Evolutionary conservation across 805 yeast genomes (phyloP).

Genomic region (Candida palmyrensis): DNA sequence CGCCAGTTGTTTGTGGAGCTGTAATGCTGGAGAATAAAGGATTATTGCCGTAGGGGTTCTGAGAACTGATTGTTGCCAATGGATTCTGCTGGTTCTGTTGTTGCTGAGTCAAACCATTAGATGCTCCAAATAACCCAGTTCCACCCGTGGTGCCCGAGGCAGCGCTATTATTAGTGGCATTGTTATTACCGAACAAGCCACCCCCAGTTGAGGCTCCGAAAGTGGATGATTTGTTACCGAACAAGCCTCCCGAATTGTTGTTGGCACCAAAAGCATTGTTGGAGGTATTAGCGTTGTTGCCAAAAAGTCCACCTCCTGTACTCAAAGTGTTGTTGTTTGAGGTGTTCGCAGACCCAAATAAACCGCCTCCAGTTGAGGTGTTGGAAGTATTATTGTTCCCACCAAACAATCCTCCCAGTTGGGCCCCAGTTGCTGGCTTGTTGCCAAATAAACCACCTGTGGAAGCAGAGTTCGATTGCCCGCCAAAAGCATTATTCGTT

Average conservation of each 20-base stretch:
- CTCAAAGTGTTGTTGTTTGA: constrained; percentile 3
- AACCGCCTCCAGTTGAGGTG: constrained; percentile 11
- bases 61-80: constrained; percentile 25
- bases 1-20: constrained; percentile 13
- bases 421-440: constrained; percentile 11
- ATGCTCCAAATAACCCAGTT: constrained; percentile 17
- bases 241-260: constrained; percentile 35
- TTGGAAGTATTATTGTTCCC: constrained; percentile 14
- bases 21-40: constrained; percentile 55
- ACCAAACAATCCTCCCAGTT: constrained; percentile 13
- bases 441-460: constrained; percentile 12
- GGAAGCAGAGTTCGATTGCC: constrained; percentile 19
- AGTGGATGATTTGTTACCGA: constrained; percentile 27
- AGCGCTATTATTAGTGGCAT: constrained; percentile 10
- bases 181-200: constrained; percentile 24
- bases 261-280: constrained; percentile 19
- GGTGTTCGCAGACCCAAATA: constrained; percentile 15
- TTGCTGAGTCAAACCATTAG: constrained; percentile 18
- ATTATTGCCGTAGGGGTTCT: constrained; percentile 74
- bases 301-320: constrained; percentile 27
- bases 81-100: constrained; percentile 19
- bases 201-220: constrained; percentile 19
- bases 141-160: constrained; percentile 5
- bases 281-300: constrained; percentile 8
- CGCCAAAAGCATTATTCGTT: constrained; percentile 28